Percentiles rank a stretch among this genome's conserved stretches.
Evolutionary conservation across 2,329 filamentous ascomycete species (phyloP).

Genomic region (Venturia asperata): DNA sequence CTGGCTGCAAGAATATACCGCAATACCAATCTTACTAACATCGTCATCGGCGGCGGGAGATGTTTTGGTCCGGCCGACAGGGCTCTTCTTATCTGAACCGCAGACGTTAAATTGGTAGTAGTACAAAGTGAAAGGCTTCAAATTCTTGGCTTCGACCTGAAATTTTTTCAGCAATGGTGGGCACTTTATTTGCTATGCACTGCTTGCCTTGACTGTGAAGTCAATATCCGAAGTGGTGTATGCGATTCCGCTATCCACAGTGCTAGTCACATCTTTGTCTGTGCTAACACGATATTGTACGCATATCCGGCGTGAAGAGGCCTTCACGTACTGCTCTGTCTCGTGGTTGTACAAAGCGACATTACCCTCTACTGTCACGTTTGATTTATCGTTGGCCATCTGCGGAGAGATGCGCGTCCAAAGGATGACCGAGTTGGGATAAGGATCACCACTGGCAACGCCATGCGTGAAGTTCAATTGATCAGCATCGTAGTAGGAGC

Average conservation of each 20-base stretch:
- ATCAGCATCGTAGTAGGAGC: not conserved
- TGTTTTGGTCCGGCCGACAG: conserved; percentile 33
- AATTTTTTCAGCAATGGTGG: not conserved
- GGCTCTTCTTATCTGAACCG: conserved; percentile 28
- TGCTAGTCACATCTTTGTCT: conserved; percentile 39
- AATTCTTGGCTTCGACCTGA: conserved; percentile 48
- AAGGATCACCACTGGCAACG: conserved; percentile 39
- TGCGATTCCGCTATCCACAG: conserved; percentile 51
- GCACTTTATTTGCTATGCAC: too few species aligned
- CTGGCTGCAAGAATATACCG: conserved; percentile 16
- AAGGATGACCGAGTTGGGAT: conserved; percentile 36
- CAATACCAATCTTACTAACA: conserved; percentile 22
- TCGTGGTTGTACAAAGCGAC: conserved; percentile 49
- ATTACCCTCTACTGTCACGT: conserved; percentile 50
- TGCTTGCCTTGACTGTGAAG: conserved; percentile 60
- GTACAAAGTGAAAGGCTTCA: conserved; percentile 59
- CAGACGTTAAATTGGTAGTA: conserved; percentile 50
- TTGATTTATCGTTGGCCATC: conserved; percentile 35
- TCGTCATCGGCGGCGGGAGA: conserved; percentile 27
- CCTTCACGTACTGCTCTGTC: conserved; percentile 38
- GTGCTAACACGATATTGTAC: conserved; percentile 57
- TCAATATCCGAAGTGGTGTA: conserved; percentile 69
- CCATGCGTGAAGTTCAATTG: conserved; percentile 59
- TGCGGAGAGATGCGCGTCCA: conserved; percentile 39
- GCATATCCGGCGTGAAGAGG: conserved; percentile 57